These are phyloP conservation scores for Tylopilus subfusipes DNA, from an alignment of 768 basidiomycete species.

Conservation along the genomic window DNA sequence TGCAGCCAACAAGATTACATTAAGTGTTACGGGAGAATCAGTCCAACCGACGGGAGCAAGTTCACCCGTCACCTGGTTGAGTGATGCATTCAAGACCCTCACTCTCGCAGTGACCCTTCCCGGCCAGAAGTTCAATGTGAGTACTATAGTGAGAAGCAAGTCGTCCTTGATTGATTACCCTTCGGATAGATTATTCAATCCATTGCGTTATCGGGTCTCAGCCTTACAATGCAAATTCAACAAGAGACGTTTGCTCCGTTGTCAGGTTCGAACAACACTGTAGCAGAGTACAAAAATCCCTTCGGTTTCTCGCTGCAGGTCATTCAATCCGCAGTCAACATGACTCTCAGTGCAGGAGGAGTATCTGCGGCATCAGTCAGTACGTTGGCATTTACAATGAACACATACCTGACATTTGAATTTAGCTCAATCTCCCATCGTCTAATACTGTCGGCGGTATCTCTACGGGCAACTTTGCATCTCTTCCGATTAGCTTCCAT, in stretches of 20 bases:
- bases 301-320: constrained; percentile 75
- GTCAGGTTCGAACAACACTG: constrained; percentile 52
- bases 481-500: constrained; percentile 55
- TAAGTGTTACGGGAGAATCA: constrained; percentile 54
- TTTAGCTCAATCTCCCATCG: constrained; percentile 50
- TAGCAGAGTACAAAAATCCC: constrained; percentile 66
- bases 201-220: constrained; percentile 56
- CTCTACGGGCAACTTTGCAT: constrained; percentile 66
- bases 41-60: constrained; percentile 56
- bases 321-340: constrained; percentile 49
- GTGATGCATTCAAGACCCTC: constrained; percentile 65
- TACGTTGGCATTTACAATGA: neutral
- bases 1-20: constrained; percentile 58
- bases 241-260: constrained; percentile 57
- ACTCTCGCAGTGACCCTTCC: constrained; percentile 59
- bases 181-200: constrained; percentile 53
- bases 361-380: constrained; percentile 52
- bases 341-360: constrained; percentile 48
- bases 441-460: constrained; percentile 52
- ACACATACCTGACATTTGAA: neutral
- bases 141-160: constrained; percentile 5
- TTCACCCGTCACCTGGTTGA: constrained; percentile 58
- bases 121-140: constrained; percentile 53
- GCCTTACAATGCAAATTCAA: constrained; percentile 47
- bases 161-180: neutral